Conservation (phyloP, 768 basidiomycete genomes). For the Porphyrellus cyaneotinctus region DNA sequence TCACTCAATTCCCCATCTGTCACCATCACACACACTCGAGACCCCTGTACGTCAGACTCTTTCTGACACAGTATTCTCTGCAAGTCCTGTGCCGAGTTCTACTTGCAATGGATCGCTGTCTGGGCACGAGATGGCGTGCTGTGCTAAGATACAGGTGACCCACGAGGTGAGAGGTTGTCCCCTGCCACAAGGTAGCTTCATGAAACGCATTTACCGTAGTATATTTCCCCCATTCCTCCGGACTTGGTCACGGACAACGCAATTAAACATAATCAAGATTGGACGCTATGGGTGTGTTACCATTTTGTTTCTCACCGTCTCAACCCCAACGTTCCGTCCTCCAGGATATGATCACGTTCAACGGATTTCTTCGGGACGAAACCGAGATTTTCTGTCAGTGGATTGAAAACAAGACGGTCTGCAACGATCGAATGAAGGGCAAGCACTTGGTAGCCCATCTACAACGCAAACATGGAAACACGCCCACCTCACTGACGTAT, state of each 20-base stretch:
- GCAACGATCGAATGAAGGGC: neutral
- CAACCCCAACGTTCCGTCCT: neutral
- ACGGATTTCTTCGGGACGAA: neutral
- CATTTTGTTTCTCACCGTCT: neutral
- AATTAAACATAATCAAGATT: neutral
- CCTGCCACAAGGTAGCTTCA: neutral
- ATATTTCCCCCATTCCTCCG: too few species aligned
- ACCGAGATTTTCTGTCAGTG: slow-evolving; percentile 2
- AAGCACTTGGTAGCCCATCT: neutral
- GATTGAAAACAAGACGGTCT: neutral
- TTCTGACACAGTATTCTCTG: neutral
- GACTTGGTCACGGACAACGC: neutral
- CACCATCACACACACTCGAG: neutral
- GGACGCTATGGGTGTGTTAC: neutral
- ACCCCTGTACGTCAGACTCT: neutral
- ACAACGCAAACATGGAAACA: neutral
- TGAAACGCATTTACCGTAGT: neutral
- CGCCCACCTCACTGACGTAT: neutral
- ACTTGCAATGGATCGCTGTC: neutral
- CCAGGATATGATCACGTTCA: slow-evolving; percentile 3
- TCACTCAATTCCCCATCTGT: neutral
- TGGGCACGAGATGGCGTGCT: neutral
- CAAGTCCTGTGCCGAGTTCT: neutral
- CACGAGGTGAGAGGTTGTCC: neutral
- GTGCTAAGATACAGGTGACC: neutral